phyloP scores from a whole-genome alignment of 257 asterid genomes.

The Eucommia ulmoides region DNA sequence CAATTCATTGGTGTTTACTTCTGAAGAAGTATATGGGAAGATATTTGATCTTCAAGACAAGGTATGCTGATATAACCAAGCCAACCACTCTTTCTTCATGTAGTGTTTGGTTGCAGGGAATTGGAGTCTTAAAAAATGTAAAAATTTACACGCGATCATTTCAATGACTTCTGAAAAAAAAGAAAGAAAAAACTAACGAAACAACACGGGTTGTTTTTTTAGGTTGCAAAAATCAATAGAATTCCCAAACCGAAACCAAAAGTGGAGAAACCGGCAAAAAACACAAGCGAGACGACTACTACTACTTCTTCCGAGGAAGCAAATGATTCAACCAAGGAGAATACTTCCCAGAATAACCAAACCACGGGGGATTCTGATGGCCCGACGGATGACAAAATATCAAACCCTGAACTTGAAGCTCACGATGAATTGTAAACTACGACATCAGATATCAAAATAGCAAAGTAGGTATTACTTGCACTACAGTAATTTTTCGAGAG shows the following conservation, averaged over 20 bases:
- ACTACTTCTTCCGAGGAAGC: slow-evolving; percentile 30
- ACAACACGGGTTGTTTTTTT: not conserved
- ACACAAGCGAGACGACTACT: slow-evolving; percentile 27
- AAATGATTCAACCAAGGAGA: slow-evolving; percentile 35
- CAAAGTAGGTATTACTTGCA: no score
- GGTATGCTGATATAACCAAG: no score
- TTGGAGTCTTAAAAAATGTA: not conserved
- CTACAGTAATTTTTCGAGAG: no score
- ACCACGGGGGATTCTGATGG: slow-evolving; percentile 28
- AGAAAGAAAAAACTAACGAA: no score
- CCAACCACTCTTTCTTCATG: not conserved
- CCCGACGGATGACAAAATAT: slow-evolving; percentile 20
- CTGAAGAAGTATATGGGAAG: slow-evolving; percentile 73
- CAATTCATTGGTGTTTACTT: slow-evolving; percentile 62
- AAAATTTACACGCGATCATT: not conserved
- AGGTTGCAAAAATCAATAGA: slow-evolving; percentile 68
- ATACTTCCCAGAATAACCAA: slow-evolving; percentile 34
- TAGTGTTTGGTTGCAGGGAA: no score
- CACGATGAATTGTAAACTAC: slow-evolving; percentile 90
- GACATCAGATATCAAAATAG: no score
- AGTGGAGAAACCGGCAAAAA: slow-evolving; percentile 63
- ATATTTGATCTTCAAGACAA: slow-evolving; percentile 71
- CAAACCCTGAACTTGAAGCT: slow-evolving; percentile 19
- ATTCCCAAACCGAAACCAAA: slow-evolving; percentile 95
- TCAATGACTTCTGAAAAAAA: not conserved